These are phyloP conservation scores for Aspergillus sp. DNA, from an alignment of 2,329 filamentous ascomycete species.

Conservation along the genomic window DNA sequence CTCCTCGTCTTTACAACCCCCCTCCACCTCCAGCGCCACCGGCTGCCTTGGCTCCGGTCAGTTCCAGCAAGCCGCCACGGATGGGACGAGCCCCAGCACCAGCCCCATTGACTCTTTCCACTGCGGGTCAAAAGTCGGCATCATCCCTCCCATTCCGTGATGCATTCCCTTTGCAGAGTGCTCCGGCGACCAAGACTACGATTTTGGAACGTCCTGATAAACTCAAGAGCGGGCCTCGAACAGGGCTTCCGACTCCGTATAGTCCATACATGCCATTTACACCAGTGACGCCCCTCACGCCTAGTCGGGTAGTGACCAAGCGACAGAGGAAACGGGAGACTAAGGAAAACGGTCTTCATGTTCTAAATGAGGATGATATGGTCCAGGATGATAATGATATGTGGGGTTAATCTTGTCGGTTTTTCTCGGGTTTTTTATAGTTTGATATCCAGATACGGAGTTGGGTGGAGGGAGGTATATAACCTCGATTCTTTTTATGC, in stretches of 20 bases:
- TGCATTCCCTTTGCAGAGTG: slow-evolving; percentile 38
- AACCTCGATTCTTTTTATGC: too few species aligned
- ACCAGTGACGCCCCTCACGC: slow-evolving; percentile 46
- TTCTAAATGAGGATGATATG: slow-evolving; percentile 43
- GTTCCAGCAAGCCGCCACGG: slow-evolving; percentile 5
- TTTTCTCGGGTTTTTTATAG: too few species aligned
- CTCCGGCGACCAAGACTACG: slow-evolving; percentile 46
- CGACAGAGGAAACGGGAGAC: slow-evolving; percentile 38
- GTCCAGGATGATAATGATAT: slow-evolving; percentile 43
- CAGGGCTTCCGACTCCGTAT: slow-evolving; percentile 46
- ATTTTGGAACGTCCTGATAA: slow-evolving; percentile 41
- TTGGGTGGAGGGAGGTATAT: too few species aligned
- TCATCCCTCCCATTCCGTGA: slow-evolving; percentile 41
- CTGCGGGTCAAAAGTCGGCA: slow-evolving; percentile 1
- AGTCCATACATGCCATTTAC: slow-evolving; percentile 49
- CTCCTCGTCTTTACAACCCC: slow-evolving; percentile 1
- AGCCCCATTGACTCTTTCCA: slow-evolving; percentile 27
- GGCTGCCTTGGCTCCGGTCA: too few species aligned
- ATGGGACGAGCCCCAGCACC: slow-evolving; percentile 17
- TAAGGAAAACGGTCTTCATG: slow-evolving; percentile 39
- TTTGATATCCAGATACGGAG: too few species aligned
- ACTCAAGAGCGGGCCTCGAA: slow-evolving; percentile 35
- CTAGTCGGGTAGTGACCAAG: slow-evolving; percentile 41
- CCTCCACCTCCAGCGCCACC: slow-evolving; percentile 32
- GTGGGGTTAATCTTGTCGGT: slow-evolving; percentile 30